Evolutionary conservation across 2,329 filamentous ascomycete genomes (phyloP).

Genomic region (Drechmeria coniospora): DNA sequence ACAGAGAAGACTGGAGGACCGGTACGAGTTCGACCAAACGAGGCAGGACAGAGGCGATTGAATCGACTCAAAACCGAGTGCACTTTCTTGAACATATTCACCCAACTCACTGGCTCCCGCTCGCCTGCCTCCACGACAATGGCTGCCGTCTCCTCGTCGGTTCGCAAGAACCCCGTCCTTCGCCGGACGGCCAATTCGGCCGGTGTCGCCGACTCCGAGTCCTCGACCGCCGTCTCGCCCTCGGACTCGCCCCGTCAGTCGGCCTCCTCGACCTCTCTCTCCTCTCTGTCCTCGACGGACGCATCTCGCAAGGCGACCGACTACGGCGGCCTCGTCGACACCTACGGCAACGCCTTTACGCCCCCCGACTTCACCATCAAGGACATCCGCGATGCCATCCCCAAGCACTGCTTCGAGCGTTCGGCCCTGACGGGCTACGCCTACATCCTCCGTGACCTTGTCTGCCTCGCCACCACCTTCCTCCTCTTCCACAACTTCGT

Average conservation of each 20-base stretch:
- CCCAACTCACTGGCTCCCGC: too few relatives aligned
- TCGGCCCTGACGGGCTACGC: conserved; percentile 58
- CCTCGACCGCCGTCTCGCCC: conserved; percentile 42
- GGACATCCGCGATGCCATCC: conserved; percentile 91
- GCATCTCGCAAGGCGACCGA: too few relatives aligned
- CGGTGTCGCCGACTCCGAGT: conserved; percentile 34
- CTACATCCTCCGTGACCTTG: conserved; percentile 75
- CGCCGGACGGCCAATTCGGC: conserved; percentile 33
- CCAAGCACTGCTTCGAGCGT: conserved; percentile 90
- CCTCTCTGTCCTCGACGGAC: conserved; percentile 62
- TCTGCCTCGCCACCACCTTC: conserved; percentile 61
- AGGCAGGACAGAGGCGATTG: too few relatives aligned
- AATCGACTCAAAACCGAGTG: too few relatives aligned
- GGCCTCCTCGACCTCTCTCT: conserved; percentile 80
- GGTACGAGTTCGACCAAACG: too few relatives aligned
- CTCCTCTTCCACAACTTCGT: conserved; percentile 79
- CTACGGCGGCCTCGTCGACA: conserved; percentile 65
- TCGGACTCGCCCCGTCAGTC: conserved; percentile 44
- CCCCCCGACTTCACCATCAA: conserved; percentile 95
- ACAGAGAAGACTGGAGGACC: too few relatives aligned
- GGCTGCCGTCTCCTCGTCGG: conserved; percentile 29
- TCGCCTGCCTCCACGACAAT: conserved; percentile 18
- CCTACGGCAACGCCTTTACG: conserved; percentile 88
- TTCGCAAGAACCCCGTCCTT: conserved; percentile 26
- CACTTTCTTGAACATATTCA: too few relatives aligned